Base-by-base conservation (phyloP, 2,329 filamentous ascomycete species). In the Fusarium drepaniforme region DNA sequence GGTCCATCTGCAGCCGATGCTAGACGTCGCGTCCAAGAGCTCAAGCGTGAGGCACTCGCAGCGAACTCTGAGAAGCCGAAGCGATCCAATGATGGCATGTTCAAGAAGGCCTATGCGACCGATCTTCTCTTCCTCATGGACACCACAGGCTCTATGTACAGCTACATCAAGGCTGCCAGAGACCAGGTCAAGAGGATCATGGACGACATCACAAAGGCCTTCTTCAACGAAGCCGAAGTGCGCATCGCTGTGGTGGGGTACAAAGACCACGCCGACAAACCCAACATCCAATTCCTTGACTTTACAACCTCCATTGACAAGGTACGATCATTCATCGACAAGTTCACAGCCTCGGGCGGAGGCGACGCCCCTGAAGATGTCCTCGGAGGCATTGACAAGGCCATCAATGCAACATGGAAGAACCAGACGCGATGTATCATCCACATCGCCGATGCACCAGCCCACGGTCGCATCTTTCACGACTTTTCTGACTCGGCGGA, bases 71-170 rank as follows among this genome's bases (percentile, higher is more conserved):
- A 69, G 8, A n/a, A 68, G 33, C 72, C 51, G 0, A 63, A 59
- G 53, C 37, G 68, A 16, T 66, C 70, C n/a, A 73, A 37, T 1
- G 67, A 65, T 8, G 81, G 80, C 8, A 67, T 84, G 18, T 84
- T 84, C 73, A 81, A 80, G 64, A 56, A 66, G 3, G 77, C 78
- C 3, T 84, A 80, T 66, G 80, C 82, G 0, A 83, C 81, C 5
- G 83, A 84, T 58, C 28, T 84, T 38, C 63, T 84, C 1, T 85
- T 85, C 58, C 77, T 84, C 30, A 81, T 84, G 11, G 83, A 85
- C 66, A 82, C 81, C 1, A 84, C 83, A 0, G 67, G 66, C 0
- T 84, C 83, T 0, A 84, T 84, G 83, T 8, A 18, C 0, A 37
- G 63, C 0, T 80, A 81, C 60, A 82, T 84, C 18, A 67, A 78